A percentile compares a stretch with the other conserved stretches of the same genome.
Evolutionary conservation across 164 flowering plant species (phyloP).

Genomic region (Aristolochia fimbriata): DNA sequence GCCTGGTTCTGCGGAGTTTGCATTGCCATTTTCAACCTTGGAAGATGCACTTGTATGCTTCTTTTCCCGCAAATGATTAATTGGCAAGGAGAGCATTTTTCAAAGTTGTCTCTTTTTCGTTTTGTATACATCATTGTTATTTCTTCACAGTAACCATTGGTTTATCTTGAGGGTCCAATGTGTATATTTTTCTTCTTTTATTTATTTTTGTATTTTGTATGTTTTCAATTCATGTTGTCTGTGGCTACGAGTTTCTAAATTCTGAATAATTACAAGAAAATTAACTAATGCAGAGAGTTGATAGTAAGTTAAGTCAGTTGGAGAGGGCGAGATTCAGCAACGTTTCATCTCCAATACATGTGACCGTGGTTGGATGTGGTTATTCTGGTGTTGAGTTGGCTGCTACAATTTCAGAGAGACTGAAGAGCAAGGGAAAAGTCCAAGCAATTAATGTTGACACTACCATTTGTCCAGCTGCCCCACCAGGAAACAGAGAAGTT

Average conservation of each 20-base stretch:
- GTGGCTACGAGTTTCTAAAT: not conserved
- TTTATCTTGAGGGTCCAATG: too few relatives aligned
- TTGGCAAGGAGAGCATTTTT: too few relatives aligned
- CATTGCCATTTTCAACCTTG: conserved; percentile 77
- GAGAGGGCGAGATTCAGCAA: conserved; percentile 64
- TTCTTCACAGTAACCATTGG: too few relatives aligned
- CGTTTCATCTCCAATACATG: conserved; percentile 39
- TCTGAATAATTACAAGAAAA: not conserved
- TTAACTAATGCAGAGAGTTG: conserved; percentile 53
- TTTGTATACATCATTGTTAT: too few relatives aligned
- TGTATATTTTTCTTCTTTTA: too few relatives aligned
- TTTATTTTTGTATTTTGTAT: too few relatives aligned
- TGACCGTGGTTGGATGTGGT: conserved; percentile 91
- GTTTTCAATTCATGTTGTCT: too few relatives aligned
- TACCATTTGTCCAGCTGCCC: conserved; percentile 69
- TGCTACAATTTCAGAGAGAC: conserved; percentile 82
- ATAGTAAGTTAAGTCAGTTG: conserved; percentile 40
- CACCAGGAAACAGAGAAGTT: conserved; percentile 86
- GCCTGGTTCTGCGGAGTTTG: conserved; percentile 84
- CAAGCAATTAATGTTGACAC: conserved; percentile 68
- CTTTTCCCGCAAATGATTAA: not conserved
- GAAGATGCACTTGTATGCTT: conserved; percentile 79
- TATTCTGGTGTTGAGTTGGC: conserved; percentile 95
- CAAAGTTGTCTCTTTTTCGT: too few relatives aligned
- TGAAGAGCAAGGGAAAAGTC: conserved; percentile 64